These are phyloP conservation scores for Syncephalis fuscata DNA, from an alignment of 371 early-diverging fungal species.

Conservation along the genomic window DNA sequence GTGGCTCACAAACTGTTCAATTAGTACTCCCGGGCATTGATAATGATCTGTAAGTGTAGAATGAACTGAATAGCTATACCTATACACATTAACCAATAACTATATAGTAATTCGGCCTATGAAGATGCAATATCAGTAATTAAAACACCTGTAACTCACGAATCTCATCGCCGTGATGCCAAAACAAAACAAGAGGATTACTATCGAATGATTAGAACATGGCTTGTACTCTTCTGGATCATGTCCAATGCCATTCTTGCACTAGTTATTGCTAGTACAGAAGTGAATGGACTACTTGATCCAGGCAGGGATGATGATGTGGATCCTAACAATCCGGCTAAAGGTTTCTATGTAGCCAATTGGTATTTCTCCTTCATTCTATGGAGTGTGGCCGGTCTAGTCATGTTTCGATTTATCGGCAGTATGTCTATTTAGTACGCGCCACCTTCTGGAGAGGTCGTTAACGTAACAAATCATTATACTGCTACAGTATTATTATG, in stretches of 20 bases:
- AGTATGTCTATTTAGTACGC: conserved; percentile 45
- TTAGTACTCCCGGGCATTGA: conserved; percentile 59
- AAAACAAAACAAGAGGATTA: conserved; percentile 78
- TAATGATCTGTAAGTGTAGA: conserved; percentile 60
- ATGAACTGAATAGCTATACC: conserved; percentile 16
- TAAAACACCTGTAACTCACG: too few species aligned
- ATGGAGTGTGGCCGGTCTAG: conserved; percentile 73
- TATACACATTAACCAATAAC: too few species aligned
- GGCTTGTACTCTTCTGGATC: conserved; percentile 70
- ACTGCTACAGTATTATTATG: too few species aligned
- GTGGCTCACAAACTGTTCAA: conserved; percentile 11
- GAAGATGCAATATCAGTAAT: conserved; percentile 14
- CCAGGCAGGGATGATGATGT: conserved; percentile 2
- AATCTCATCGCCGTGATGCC: conserved; percentile 39
- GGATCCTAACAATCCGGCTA: neutral
- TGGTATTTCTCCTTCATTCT: conserved; percentile 69
- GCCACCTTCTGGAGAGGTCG: too few species aligned
- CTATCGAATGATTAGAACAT: conserved; percentile 78
- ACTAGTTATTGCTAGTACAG: conserved; percentile 19
- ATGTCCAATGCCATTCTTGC: conserved; percentile 62
- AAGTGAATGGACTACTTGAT: conserved; percentile 4
- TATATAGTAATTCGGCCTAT: conserved; percentile 21
- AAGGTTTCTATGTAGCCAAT: conserved; percentile 1
- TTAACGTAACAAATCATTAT: too few species aligned
- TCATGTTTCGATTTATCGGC: conserved; percentile 68